A percentile compares a stretch with the other conserved stretches of the same genome.
phyloP scores from a whole-genome alignment of 192 early-diverging fungal species.

The Backusella westeae region DNA sequence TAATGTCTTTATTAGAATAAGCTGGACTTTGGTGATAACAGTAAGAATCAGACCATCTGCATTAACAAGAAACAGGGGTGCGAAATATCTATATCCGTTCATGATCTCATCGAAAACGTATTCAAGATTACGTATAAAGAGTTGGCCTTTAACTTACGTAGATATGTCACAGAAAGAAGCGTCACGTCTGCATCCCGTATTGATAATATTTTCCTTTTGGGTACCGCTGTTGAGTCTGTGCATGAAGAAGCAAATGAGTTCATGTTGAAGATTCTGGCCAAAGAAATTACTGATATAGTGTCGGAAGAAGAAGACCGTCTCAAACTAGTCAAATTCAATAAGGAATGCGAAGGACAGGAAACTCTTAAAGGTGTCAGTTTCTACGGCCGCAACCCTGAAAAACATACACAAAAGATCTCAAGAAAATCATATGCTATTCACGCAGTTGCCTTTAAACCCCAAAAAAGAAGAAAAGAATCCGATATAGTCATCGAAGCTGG shows the following conservation, averaged over 20 bases:
- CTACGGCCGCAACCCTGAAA: background rate
- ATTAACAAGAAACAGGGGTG: background rate
- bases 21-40: background rate
- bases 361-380: background rate
- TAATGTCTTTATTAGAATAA: background rate
- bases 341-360: background rate
- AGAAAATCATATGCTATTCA: conserved; percentile 1
- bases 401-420: background rate
- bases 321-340: background rate
- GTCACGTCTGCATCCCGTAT: background rate
- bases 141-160: background rate
- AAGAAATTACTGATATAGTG: background rate
- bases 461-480: background rate
- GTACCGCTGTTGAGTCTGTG: background rate
- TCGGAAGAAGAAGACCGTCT: background rate
- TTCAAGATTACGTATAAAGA: background rate
- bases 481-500: background rate
- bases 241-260: background rate
- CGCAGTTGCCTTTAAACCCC: background rate
- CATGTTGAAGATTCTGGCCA: background rate
- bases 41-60: background rate
- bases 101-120: background rate
- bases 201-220: conserved; percentile 2
- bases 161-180: background rate
- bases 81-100: background rate